Conservation (phyloP, 148 eudicot genomes). For the Rhododendron ovatum region DNA sequence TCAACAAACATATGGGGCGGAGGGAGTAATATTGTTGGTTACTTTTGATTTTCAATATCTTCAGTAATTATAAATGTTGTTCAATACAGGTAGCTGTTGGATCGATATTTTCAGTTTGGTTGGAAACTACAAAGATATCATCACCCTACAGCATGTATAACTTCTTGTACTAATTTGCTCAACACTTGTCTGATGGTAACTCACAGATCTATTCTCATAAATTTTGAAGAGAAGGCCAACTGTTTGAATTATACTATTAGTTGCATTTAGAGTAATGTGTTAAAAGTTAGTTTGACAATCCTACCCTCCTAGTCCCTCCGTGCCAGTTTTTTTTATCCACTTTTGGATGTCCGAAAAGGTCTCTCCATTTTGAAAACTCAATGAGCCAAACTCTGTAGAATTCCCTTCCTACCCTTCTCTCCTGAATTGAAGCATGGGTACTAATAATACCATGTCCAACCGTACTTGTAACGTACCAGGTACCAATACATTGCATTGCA, state of each 20-base stretch:
- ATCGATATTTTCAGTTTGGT: slow-evolving; percentile 68
- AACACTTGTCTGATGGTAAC: slow-evolving; percentile 50
- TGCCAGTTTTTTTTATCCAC: background rate
- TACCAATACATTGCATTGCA: background rate
- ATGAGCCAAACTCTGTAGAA: background rate
- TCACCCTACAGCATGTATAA: slow-evolving; percentile 94
- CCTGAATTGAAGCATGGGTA: background rate
- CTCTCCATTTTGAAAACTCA: background rate
- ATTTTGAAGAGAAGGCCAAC: slow-evolving; percentile 9
- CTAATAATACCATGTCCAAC: background rate
- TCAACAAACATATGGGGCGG: background rate
- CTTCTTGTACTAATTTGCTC: slow-evolving; percentile 63
- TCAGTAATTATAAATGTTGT: slow-evolving; percentile 11
- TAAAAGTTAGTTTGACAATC: background rate
- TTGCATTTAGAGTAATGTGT: background rate
- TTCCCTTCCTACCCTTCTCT: background rate
- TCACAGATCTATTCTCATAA: slow-evolving; percentile 36
- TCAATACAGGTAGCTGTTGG: slow-evolving; percentile 62
- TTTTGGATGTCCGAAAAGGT: background rate
- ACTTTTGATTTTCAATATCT: slow-evolving; percentile 7
- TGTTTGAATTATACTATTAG: slow-evolving; percentile 3
- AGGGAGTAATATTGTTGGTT: background rate
- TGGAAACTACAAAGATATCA: slow-evolving; percentile 52
- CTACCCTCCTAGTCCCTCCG: background rate
- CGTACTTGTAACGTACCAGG: background rate